These are phyloP conservation scores for Syzygium syzygioides DNA, from an alignment of 441 rosid genomes.

Conservation along the genomic window DNA sequence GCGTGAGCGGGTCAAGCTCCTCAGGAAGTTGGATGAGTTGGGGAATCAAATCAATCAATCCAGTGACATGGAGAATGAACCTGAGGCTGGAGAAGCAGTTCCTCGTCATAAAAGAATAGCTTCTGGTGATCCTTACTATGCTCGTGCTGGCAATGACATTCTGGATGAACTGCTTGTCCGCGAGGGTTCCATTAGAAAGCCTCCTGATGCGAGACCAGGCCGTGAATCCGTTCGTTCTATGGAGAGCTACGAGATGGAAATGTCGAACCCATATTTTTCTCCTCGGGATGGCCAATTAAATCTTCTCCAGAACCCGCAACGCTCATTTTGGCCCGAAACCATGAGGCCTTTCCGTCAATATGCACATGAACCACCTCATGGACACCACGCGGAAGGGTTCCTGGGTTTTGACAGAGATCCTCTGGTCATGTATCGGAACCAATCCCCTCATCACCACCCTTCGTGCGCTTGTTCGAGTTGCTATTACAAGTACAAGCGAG, in stretches of 20 bases:
- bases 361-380: not conserved
- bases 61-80: not conserved
- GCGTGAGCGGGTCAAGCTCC: not conserved
- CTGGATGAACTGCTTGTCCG: not conserved
- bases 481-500: not conserved
- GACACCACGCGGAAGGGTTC: not conserved
- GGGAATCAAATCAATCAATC: not conserved
- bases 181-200: not conserved
- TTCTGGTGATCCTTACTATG: not conserved
- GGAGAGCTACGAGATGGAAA: not conserved
- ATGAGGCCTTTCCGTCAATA: not conserved
- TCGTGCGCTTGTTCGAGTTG: not conserved
- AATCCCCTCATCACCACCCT: not conserved
- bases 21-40: conserved; percentile 4
- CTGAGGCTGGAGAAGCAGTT: not conserved
- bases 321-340: not conserved
- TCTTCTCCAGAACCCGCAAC: not conserved
- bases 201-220: not conserved
- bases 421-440: not conserved
- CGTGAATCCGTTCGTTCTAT: not conserved
- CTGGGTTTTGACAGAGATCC: not conserved
- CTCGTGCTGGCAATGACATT: not conserved
- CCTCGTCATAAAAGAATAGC: not conserved
- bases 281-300: not conserved
- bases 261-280: not conserved